A percentile compares a stretch with the other conserved stretches of the same genome.
Conservation (phyloP, 805 yeast species). For the Yamadazyma kitorensis region DNA sequence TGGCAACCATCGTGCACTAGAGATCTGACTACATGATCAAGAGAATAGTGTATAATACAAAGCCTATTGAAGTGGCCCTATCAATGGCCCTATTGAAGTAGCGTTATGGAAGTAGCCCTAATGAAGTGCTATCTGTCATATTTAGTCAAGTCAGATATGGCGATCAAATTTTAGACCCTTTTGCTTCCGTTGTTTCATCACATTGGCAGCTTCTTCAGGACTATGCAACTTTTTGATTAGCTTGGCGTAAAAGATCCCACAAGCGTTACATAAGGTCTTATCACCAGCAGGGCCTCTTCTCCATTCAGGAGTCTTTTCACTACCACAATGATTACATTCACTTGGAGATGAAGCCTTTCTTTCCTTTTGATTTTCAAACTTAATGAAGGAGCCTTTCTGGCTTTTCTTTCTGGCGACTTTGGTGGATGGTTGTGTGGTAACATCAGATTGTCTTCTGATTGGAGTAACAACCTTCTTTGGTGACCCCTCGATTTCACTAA, state of each 20-base stretch:
- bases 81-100: no score
- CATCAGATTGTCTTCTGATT: background rate
- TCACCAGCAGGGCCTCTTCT: conserved; percentile 84
- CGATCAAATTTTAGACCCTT: conserved; percentile 17
- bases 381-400: conserved; percentile 4
- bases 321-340: conserved; percentile 59
- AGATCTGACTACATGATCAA: no score
- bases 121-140: no score
- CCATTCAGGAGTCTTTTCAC: conserved; percentile 87
- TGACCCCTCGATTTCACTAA: background rate
- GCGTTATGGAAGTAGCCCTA: no score
- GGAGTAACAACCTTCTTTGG: background rate
- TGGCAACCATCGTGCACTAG: no score
- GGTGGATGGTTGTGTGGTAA: background rate
- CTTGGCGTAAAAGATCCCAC: conserved; percentile 77
- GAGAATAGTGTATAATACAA: no score
- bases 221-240: conserved; percentile 48
- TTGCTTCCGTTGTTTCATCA: conserved; percentile 24
- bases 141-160: conserved; percentile 13
- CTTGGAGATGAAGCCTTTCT: conserved; percentile 1
- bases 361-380: conserved; percentile 5
- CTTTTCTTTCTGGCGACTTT: background rate
- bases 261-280: conserved; percentile 85
- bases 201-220: conserved; percentile 34
- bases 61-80: no score